Evolutionary conservation across 148 eudicot genomes (phyloP).

Genomic region (Salicornia ramosissima): DNA sequence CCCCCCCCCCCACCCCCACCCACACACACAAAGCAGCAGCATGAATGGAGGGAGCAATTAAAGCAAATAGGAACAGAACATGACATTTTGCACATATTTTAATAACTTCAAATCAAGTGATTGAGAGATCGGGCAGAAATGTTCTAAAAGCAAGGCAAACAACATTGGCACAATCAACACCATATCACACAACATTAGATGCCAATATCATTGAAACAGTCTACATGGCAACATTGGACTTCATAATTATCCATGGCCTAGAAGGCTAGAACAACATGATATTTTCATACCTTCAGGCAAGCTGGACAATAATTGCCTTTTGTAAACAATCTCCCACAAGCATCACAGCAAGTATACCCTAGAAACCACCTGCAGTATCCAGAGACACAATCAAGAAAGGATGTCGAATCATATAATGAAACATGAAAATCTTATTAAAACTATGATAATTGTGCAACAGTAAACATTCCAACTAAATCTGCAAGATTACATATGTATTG

Average conservation of each 20-base stretch:
- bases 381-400: neutral
- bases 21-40: neutral
- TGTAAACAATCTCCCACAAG: constrained; percentile 96
- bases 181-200: neutral
- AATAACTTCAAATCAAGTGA: neutral
- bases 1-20: no score
- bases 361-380: constrained; percentile 78
- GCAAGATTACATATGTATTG: neutral
- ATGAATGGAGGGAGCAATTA: no score
- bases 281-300: constrained; percentile 72
- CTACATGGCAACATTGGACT: neutral
- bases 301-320: constrained; percentile 96
- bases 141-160: neutral
- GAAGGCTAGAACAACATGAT: no score
- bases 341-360: constrained; percentile 97
- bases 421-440: neutral
- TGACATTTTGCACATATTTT: neutral
- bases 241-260: neutral
- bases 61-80: neutral
- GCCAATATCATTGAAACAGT: neutral
- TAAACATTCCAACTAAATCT: neutral
- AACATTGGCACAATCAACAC: neutral
- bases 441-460: neutral
- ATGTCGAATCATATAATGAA: neutral
- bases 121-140: neutral